Evolutionary conservation across 2,329 filamentous ascomycete genomes (phyloP), one percentile per base, ranked within the genome.

Genomic region (Sporothrix humicola): DNA sequence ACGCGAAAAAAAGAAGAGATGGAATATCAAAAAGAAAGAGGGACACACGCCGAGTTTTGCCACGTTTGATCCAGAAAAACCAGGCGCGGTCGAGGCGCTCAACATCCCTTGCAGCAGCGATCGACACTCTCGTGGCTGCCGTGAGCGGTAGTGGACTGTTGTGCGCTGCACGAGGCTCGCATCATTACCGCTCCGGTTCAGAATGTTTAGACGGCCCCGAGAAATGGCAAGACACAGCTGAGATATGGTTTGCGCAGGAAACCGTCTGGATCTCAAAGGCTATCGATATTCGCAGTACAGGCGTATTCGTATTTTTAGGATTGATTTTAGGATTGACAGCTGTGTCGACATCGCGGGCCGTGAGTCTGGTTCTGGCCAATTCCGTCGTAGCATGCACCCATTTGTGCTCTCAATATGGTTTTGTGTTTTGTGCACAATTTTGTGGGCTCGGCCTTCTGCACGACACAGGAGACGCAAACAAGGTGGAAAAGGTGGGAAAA

Each of bases 391-490:
- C 48, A n/a, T 17, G 26, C 66, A 69, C 13, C 7, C 46, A 37
- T 37, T 37, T 37, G 31, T 37, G 31, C 4, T 37, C 31, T 37
- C 31, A 37, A 7, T 5, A 3, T 37, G 31, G 31, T 37, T 37
- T 37, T 37, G 31, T 37, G 26, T 13, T 48, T 68, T 37, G 37
- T 37, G 52, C 52, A 42, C 9, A 37, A 7, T 63, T 65, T 54
- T 42, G 44, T 50, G 56, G 23, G 69, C 15, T 52, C 58, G 23
- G 44, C 26, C 42, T 68, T 20, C 69, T 72, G 69, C 69, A 72
- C 69, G 69, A 63, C 56, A 72, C 69, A 72, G 69, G 69, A 23
- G 69, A 71, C 42, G n/a, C 42, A 63, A 20, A 58, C 31, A 37
- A 37, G 31, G 31, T 37, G 31, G 31, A 37, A 37, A 46, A 58